phyloP scores from a whole-genome alignment of 1,284 basidiomycete species.

The Pseudozyma thailandica region DNA sequence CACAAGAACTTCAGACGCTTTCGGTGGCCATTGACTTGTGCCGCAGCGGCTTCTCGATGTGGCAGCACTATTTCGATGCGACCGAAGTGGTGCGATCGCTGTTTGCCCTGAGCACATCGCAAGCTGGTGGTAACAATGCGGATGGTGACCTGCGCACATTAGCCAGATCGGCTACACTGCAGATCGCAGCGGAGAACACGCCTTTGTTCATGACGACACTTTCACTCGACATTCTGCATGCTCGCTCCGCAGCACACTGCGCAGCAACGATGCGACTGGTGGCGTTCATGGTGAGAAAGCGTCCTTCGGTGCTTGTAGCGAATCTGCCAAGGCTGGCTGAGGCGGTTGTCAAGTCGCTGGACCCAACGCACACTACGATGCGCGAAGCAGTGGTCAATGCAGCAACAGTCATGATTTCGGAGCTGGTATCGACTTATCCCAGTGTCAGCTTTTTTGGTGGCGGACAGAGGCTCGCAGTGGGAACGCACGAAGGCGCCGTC shows the following conservation, averaged over 20 bases:
- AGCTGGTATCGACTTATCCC: constrained; percentile 84
- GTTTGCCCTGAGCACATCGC: constrained; percentile 73
- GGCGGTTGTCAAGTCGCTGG: constrained; percentile 94
- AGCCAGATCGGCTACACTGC: constrained; percentile 83
- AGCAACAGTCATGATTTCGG: constrained; percentile 85
- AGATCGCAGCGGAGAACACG: constrained; percentile 84
- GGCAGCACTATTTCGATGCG: constrained; percentile 93
- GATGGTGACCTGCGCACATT: constrained; percentile 47
- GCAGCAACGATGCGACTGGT: constrained; percentile 91
- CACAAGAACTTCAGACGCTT: constrained; percentile 72
- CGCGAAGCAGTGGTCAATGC: constrained; percentile 88
- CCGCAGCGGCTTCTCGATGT: constrained; percentile 87
- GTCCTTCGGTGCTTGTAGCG: constrained; percentile 76
- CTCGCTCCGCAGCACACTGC: constrained; percentile 80
- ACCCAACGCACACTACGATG: constrained; percentile 84
- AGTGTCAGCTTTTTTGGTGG: constrained; percentile 88
- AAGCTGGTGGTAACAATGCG: constrained; percentile 4
- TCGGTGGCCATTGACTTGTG: constrained; percentile 87
- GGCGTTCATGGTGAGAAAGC: constrained; percentile 89
- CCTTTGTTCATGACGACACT: constrained; percentile 95
- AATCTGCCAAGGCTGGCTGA: constrained; percentile 89
- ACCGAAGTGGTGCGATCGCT: constrained; percentile 87
- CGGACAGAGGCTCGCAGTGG: constrained; percentile 88
- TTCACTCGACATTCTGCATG: constrained; percentile 86
- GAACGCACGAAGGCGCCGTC: constrained; percentile 83